A percentile compares a stretch with the other conserved stretches of the same genome.
phyloP scores from a whole-genome alignment of 2,329 filamentous ascomycete genomes.

The Exophiala phaeomuriformis region DNA sequence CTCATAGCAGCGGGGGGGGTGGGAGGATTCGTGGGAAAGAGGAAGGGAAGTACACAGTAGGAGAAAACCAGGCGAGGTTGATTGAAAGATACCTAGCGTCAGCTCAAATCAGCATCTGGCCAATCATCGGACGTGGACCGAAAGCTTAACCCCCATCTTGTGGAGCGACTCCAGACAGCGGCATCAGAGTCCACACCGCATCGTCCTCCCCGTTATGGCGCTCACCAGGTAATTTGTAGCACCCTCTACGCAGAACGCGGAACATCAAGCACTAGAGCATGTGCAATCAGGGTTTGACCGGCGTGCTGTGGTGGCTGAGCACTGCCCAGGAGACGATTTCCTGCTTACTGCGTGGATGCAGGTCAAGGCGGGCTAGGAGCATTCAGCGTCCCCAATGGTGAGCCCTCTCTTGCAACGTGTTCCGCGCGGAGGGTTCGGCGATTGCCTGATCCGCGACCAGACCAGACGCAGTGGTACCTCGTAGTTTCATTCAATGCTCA shows the following conservation, averaged over 20 bases:
- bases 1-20: neutral
- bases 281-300: no score
- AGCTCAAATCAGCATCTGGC: neutral
- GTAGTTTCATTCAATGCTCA: no score
- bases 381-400: no score
- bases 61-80: neutral
- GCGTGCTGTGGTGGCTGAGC: no score
- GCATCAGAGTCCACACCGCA: neutral
- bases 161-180: neutral
- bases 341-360: no score
- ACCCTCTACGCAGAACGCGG: neutral
- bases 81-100: neutral
- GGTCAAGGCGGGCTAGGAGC: no score
- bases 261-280: no score
- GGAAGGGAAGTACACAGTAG: neutral
- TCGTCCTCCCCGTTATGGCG: neutral
- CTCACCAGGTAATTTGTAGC: neutral
- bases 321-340: no score
- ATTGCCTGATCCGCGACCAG: no score
- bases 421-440: no score
- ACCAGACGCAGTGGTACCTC: no score
- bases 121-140: neutral
- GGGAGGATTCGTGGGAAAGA: neutral
- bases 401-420: no score
- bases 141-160: conserved; percentile 1